Evolutionary conservation across 768 basidiomycete species (phyloP).

Genomic region (button mushroom (Agaricus bisporus)): DNA sequence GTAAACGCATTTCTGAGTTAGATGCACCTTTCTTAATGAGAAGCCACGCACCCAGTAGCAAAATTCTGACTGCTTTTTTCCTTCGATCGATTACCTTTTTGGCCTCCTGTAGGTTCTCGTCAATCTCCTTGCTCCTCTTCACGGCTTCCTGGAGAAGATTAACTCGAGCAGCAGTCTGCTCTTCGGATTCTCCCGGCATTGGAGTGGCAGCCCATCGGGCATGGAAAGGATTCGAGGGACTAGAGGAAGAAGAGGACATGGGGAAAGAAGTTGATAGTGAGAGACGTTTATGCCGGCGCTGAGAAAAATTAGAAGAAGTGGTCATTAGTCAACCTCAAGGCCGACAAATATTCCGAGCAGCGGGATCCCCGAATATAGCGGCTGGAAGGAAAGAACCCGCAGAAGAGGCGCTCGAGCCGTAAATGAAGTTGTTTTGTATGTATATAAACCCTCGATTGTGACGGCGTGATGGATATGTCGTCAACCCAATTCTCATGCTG

Average conservation of each 20-base stretch:
- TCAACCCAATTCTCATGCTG: background rate
- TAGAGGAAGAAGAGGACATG: constrained; percentile 8
- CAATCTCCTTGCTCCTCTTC: constrained; percentile 41
- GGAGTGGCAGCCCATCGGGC: constrained; percentile 18
- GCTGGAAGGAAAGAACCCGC: background rate
- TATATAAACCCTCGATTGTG: constrained; percentile 4
- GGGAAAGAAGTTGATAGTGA: constrained; percentile 1
- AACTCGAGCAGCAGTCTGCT: constrained; percentile 27
- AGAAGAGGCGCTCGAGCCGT: background rate
- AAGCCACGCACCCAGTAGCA: constrained; percentile 41
- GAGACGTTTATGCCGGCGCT: background rate
- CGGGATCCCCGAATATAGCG: background rate
- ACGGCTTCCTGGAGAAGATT: constrained; percentile 34
- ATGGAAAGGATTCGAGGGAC: constrained; percentile 22
- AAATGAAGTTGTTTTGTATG: background rate
- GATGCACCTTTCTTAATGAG: background rate
- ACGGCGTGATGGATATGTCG: background rate
- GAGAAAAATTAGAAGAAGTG: background rate
- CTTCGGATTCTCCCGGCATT: constrained; percentile 25
- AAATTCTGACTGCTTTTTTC: constrained; percentile 46
- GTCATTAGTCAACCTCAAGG: background rate
- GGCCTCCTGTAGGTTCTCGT: constrained; percentile 36
- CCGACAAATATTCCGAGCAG: background rate
- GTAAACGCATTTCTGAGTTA: background rate
- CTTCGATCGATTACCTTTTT: constrained; percentile 43